Percentiles rank a stretch among this genome's conserved stretches.
phyloP scores from a whole-genome alignment of 2,329 filamentous ascomycete species.

The Hysterium pulicare region DNA sequence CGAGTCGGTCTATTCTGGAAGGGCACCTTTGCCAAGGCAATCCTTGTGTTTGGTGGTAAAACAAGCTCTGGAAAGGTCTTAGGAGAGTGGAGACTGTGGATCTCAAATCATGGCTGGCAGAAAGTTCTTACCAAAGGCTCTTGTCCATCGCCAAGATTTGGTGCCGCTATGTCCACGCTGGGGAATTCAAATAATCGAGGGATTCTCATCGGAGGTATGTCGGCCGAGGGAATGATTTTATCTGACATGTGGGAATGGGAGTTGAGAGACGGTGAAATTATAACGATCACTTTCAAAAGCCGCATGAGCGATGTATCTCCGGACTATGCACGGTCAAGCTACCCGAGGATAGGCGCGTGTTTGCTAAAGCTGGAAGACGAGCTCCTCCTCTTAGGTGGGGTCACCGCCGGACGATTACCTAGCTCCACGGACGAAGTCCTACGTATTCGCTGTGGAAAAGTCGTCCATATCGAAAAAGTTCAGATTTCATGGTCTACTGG shows the following conservation, averaged over 20 bases:
- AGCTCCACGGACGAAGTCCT: slow-evolving; percentile 26
- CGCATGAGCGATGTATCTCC: slow-evolving; percentile 23
- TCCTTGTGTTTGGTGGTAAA: slow-evolving; percentile 48
- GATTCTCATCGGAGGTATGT: slow-evolving; percentile 70
- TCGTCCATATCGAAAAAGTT: slow-evolving; percentile 16
- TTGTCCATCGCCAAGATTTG: slow-evolving; percentile 53
- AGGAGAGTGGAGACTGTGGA: slow-evolving; percentile 46
- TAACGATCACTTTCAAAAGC: slow-evolving; percentile 25
- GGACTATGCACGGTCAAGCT: slow-evolving; percentile 16
- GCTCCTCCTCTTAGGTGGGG: slow-evolving; percentile 53
- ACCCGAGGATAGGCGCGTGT: slow-evolving; percentile 52
- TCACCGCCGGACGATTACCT: slow-evolving; percentile 34
- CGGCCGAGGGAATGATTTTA: slow-evolving; percentile 59
- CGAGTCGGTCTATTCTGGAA: slow-evolving; percentile 37
- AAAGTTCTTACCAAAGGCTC: slow-evolving; percentile 35
- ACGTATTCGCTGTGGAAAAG: slow-evolving; percentile 13
- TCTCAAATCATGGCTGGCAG: slow-evolving; percentile 51
- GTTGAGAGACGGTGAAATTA: slow-evolving; percentile 30
- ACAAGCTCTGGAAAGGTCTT: slow-evolving; percentile 41
- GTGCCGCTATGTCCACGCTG: slow-evolving; percentile 51
- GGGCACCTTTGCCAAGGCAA: slow-evolving; percentile 39
- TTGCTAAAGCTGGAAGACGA: slow-evolving; percentile 45
- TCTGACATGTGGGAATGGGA: slow-evolving; percentile 65
- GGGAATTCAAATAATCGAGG: slow-evolving; percentile 49
- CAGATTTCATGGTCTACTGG: slow-evolving; percentile 22